Evolutionary conservation across 1,284 basidiomycete genomes (phyloP).

Genomic region (Fomitopsis betulina): DNA sequence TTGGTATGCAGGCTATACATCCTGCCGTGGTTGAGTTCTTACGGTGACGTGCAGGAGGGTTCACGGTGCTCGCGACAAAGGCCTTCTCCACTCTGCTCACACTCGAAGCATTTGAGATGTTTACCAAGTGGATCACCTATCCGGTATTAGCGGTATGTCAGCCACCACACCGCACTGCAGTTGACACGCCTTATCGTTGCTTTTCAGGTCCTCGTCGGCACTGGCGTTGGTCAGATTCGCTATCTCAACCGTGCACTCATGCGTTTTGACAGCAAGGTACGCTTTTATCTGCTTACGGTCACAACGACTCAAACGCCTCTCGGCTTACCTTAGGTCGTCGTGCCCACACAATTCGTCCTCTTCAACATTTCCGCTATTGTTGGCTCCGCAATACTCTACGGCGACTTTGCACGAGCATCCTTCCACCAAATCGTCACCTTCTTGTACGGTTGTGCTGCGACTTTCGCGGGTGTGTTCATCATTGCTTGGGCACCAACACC

Average conservation of each 20-base stretch:
- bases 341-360: slow-evolving; percentile 93
- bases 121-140: slow-evolving; percentile 78
- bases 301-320: neutral
- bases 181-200: neutral
- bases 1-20: slow-evolving; percentile 45
- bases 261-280: slow-evolving; percentile 82
- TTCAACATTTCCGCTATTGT: slow-evolving; percentile 86
- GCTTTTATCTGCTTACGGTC: slow-evolving; percentile 4
- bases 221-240: slow-evolving; percentile 86
- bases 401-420: slow-evolving; percentile 81
- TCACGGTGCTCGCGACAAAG: slow-evolving; percentile 93
- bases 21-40: neutral
- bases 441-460: slow-evolving; percentile 77
- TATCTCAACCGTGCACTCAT: slow-evolving; percentile 89
- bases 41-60: slow-evolving; percentile 60
- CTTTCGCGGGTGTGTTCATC: slow-evolving; percentile 84
- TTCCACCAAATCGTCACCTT: slow-evolving; percentile 87
- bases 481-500: slow-evolving; percentile 55
- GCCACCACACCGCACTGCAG: neutral
- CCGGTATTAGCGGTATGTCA: slow-evolving; percentile 55
- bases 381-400: slow-evolving; percentile 90
- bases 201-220: slow-evolving; percentile 62
- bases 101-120: slow-evolving; percentile 69
- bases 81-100: slow-evolving; percentile 85
- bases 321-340: slow-evolving; percentile 61